Conservation (phyloP, 2,329 filamentous ascomycete genomes). For the Elsinoe necatrix region DNA sequence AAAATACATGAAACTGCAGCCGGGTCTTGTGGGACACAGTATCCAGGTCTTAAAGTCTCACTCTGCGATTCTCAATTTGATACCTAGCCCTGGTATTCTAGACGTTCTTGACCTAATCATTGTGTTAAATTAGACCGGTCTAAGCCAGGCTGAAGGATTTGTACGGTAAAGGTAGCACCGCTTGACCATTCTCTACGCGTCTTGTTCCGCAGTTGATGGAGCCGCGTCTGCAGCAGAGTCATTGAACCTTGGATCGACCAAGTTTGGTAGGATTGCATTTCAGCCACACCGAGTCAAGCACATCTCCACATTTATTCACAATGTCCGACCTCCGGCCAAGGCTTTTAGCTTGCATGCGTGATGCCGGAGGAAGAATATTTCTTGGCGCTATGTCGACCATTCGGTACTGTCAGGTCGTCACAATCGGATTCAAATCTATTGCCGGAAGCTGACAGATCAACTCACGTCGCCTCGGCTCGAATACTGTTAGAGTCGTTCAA, state of each 20-base stretch:
- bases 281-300: conserved; percentile 1
- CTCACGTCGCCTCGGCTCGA: too few relatives aligned
- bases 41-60: background rate
- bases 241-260: conserved; percentile 1
- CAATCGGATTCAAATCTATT: too few relatives aligned
- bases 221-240: background rate
- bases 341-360: background rate
- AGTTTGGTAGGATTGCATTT: conserved; percentile 2
- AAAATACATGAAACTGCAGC: conserved; percentile 9
- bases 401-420: too few relatives aligned
- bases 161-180: too few relatives aligned
- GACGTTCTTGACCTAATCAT: background rate
- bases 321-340: background rate
- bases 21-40: background rate
- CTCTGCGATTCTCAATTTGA: background rate
- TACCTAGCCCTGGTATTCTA: background rate
- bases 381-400: background rate
- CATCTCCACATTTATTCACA: background rate
- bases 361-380: background rate
- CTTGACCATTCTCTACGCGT: too few relatives aligned
- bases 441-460: background rate
- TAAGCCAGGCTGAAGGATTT: too few relatives aligned
- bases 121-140: too few relatives aligned
- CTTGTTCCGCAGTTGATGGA: background rate
- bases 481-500: background rate